Evolutionary conservation across 2,329 filamentous ascomycete species (phyloP).

Genomic region (Chrysoporthe cubensis): DNA sequence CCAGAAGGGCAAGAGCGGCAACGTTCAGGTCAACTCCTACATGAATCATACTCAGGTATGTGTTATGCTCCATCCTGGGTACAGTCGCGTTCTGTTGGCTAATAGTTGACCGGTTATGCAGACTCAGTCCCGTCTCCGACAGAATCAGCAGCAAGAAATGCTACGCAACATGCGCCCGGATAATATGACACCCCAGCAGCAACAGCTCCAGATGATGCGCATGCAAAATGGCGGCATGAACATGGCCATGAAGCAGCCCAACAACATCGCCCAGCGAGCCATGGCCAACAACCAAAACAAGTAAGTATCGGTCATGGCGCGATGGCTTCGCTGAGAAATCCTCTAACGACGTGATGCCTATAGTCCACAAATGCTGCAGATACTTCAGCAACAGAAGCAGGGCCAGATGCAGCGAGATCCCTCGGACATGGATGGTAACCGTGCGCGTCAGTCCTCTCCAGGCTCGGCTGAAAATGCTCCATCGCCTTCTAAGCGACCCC

Average conservation of each 20-base stretch:
- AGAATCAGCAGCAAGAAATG: constrained; percentile 77
- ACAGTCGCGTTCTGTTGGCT: constrained; percentile 31
- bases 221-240: constrained; percentile 65
- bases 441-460: constrained; percentile 80
- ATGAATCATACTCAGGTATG: constrained; percentile 81
- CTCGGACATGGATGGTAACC: constrained; percentile 83
- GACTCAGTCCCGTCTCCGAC: constrained; percentile 72
- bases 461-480: constrained; percentile 84
- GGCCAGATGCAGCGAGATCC: constrained; percentile 83
- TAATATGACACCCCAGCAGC: constrained; percentile 58
- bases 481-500: constrained; percentile 88
- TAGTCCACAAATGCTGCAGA: constrained; percentile 71
- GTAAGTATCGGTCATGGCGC: constrained; percentile 50
- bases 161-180: constrained; percentile 72
- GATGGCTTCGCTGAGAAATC: neutral
- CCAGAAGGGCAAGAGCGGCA: constrained; percentile 71
- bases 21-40: constrained; percentile 71
- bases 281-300: constrained; percentile 78
- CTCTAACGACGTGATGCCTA: constrained; percentile 17
- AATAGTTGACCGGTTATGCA: constrained; percentile 37
- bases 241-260: constrained; percentile 62
- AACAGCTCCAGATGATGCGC: constrained; percentile 68
- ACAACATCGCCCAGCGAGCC: constrained; percentile 72
- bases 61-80: constrained; percentile 29
- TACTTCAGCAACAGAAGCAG: constrained; percentile 71